phyloP scores from a whole-genome alignment of 768 basidiomycete genomes.

The Paxillus ammoniavirescens region DNA sequence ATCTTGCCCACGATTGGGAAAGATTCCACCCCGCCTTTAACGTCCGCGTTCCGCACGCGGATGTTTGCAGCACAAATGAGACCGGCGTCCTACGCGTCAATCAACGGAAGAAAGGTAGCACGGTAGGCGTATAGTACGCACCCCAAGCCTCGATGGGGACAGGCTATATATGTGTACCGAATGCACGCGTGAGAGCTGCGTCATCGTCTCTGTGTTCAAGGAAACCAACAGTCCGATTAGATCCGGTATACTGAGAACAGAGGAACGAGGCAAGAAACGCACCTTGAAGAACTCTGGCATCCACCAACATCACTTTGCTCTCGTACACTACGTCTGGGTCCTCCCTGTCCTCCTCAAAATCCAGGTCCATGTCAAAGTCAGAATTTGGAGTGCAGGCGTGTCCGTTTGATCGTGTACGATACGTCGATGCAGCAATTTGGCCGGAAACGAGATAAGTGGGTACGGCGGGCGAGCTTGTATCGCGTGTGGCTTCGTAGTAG shows the following conservation, averaged over 20 bases:
- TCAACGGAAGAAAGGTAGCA: background rate
- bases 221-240: background rate
- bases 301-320: conserved; percentile 55
- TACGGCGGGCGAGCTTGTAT: conserved; percentile 27
- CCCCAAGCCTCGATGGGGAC: conserved; percentile 61
- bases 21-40: conserved; percentile 16
- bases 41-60: conserved; percentile 34
- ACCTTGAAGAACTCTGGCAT: conserved; percentile 68
- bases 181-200: conserved; percentile 49
- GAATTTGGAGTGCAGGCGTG: conserved; percentile 7
- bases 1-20: conserved; percentile 41
- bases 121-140: conserved; percentile 5
- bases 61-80: conserved; percentile 37
- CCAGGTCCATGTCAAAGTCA: conserved; percentile 34
- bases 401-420: background rate
- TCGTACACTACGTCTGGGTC: conserved; percentile 44
- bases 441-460: conserved; percentile 79
- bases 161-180: conserved; percentile 71
- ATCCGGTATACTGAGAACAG: background rate
- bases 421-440: conserved; percentile 33
- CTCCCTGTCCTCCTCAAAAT: conserved; percentile 39
- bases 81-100: conserved; percentile 39
- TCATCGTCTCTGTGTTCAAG: conserved; percentile 45
- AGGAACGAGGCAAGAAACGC: conserved; percentile 16
- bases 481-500: conserved; percentile 48